Evolutionary conservation across 352 stramenopile species (phyloP).

Genomic region (Plasmopara halstedii): DNA sequence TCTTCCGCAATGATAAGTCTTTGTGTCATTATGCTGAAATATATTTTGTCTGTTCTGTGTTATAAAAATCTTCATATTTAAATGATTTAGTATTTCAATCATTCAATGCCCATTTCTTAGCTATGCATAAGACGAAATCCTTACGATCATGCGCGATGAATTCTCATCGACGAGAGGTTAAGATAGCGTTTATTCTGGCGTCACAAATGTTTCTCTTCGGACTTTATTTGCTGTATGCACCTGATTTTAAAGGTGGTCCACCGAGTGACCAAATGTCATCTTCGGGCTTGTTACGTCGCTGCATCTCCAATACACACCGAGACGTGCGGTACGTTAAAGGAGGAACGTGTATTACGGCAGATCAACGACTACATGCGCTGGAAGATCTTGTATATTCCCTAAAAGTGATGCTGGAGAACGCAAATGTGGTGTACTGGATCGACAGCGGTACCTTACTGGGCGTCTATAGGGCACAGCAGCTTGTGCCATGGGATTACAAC

Average conservation of each 20-base stretch:
- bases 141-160: not conserved
- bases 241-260: constrained; percentile 6
- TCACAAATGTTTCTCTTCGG: constrained; percentile 31
- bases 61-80: too few species aligned
- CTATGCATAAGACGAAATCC: too few species aligned
- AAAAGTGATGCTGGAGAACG: constrained; percentile 27
- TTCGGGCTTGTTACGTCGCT: constrained; percentile 26
- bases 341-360: constrained; percentile 25
- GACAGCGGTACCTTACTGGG: constrained; percentile 50
- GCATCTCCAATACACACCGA: constrained; percentile 26
- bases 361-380: constrained; percentile 27
- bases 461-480: constrained; percentile 30
- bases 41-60: too few species aligned
- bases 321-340: constrained; percentile 28
- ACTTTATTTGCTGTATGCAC: constrained; percentile 29
- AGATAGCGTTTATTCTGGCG: constrained; percentile 25
- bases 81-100: too few species aligned
- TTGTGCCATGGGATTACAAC: constrained; percentile 49
- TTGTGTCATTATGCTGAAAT: too few species aligned
- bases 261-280: constrained; percentile 9
- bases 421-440: constrained; percentile 39
- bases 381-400: constrained; percentile 34
- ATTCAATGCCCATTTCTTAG: not conserved
- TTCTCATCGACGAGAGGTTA: constrained; percentile 7
- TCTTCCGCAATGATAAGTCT: too few species aligned